Conservation (phyloP, 345 rosid species). For the Sisymbrium altissimum region DNA sequence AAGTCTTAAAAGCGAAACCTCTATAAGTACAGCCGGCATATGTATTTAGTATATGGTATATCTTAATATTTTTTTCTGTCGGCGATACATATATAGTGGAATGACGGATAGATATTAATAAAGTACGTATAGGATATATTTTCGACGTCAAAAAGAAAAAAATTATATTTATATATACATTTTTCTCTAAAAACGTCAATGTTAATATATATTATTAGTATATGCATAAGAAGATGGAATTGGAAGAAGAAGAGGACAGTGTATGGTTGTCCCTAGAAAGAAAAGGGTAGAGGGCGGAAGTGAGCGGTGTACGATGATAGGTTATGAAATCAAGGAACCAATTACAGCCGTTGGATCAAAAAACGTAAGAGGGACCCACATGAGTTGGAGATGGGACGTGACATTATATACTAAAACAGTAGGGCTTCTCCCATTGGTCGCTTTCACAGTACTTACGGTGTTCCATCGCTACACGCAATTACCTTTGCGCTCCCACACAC, state of each 20-base stretch:
- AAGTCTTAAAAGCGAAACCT: constrained; percentile 1
- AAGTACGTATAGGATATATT: background rate
- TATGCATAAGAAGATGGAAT: background rate
- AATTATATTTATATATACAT: background rate
- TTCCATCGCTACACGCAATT: constrained; percentile 35
- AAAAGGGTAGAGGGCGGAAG: constrained; percentile 5
- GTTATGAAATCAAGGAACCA: constrained; percentile 25
- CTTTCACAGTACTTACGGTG: constrained; percentile 37
- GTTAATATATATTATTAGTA: background rate
- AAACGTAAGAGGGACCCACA: constrained; percentile 3
- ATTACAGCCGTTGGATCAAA: constrained; percentile 26
- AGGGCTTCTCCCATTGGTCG: constrained; percentile 29
- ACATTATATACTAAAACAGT: constrained; percentile 15
- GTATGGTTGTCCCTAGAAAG: constrained; percentile 28
- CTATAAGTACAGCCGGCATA: background rate
- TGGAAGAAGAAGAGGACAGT: constrained; percentile 23
- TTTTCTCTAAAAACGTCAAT: background rate
- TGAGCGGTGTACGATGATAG: constrained; percentile 36
- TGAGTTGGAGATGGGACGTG: constrained; percentile 36
- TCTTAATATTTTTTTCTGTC: background rate
- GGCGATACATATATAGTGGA: background rate
- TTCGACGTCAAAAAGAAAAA: background rate
- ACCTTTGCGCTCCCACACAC: background rate
- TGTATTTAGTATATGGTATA: background rate
- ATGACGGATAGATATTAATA: background rate